These are phyloP conservation scores for Cerioporus squamosus DNA, from an alignment of 1,284 basidiomycete genomes.

Conservation along the genomic window DNA sequence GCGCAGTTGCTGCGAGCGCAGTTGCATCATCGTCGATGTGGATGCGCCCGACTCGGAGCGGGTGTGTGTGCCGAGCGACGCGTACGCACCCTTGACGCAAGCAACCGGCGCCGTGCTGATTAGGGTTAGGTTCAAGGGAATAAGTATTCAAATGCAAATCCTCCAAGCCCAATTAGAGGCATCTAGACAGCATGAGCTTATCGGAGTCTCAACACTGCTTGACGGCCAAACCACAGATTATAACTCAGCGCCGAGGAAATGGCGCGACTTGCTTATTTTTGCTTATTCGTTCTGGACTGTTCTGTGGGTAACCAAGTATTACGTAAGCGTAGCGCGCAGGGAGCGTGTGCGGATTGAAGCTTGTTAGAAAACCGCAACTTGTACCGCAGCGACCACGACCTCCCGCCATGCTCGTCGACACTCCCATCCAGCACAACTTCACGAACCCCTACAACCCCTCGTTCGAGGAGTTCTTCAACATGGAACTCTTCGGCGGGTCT, in stretches of 20 bases:
- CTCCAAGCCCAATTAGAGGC: not conserved
- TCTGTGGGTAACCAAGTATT: slow-evolving; percentile 2
- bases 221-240: too few relatives aligned
- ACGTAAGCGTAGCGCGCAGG: slow-evolving; percentile 4
- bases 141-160: not conserved
- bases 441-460: slow-evolving; percentile 25
- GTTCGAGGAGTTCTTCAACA: slow-evolving; percentile 56
- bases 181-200: too few relatives aligned
- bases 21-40: not conserved
- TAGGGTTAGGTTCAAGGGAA: not conserved
- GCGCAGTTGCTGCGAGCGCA: not conserved
- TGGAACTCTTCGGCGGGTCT: slow-evolving; percentile 45
- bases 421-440: slow-evolving; percentile 31
- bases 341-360: not conserved
- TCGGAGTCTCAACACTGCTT: too few relatives aligned
- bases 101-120: not conserved
- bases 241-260: slow-evolving; percentile 4
- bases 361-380: slow-evolving; percentile 1
- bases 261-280: not conserved
- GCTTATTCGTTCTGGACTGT: slow-evolving; percentile 23
- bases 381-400: slow-evolving; percentile 17
- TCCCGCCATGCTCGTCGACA: slow-evolving; percentile 39
- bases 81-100: slow-evolving; percentile 1
- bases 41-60: not conserved
- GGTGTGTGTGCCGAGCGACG: slow-evolving; percentile 5